Conservation (phyloP, 2,329 filamentous ascomycete genomes). For the Colletotrichum graminicola region DNA sequence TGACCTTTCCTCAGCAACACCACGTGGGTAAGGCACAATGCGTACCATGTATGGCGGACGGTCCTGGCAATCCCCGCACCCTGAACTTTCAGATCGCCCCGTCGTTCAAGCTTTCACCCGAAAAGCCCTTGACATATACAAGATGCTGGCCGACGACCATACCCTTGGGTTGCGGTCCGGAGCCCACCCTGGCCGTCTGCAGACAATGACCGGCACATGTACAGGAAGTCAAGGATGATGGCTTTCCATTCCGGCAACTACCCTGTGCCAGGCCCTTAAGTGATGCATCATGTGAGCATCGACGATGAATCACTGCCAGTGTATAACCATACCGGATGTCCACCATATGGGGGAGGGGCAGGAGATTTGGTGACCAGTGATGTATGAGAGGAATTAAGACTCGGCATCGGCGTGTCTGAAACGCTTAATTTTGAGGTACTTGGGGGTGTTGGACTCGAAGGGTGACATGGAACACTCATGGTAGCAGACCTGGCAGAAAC, state of each 20-base stretch:
- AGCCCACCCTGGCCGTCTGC: background rate
- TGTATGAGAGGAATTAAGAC: background rate
- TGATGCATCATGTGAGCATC: background rate
- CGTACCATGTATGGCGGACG: background rate
- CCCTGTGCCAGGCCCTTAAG: background rate
- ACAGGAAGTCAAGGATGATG: background rate
- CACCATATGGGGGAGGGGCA: background rate
- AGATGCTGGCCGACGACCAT: too few species aligned
- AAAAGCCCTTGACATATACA: background rate
- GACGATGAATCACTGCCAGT: background rate
- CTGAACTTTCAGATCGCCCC: background rate
- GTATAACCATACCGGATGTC: too few species aligned
- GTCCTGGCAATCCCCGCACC: background rate
- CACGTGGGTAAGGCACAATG: background rate
- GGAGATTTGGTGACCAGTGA: background rate
- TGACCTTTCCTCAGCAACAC: background rate
- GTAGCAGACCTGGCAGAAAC: too few species aligned
- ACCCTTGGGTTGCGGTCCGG: background rate
- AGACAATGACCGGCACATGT: background rate
- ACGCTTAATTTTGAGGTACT: too few species aligned
- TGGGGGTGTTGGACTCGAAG: too few species aligned
- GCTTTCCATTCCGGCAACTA: background rate
- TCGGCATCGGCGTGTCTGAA: background rate
- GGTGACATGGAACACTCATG: too few species aligned
- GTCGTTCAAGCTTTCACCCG: background rate